Conservation (phyloP, 257 asterid species). For the Voacanga thouarsii region DNA sequence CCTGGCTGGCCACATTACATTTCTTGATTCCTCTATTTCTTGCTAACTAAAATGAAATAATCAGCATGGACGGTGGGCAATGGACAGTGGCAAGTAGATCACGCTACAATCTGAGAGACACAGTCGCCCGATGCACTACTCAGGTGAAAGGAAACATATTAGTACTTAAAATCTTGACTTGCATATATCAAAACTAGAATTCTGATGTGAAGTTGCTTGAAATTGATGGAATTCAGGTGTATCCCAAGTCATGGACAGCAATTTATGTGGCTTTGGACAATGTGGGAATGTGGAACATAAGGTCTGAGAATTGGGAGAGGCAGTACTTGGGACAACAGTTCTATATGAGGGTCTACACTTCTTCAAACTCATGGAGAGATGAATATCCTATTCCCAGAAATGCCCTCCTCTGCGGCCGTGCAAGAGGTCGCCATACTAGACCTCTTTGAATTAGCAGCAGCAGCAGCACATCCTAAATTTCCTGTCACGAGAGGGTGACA, state of each 20-base stretch:
- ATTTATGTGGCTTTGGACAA: constrained; percentile 81
- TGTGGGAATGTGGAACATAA: constrained; percentile 93
- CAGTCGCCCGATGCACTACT: constrained; percentile 72
- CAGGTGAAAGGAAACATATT: constrained; percentile 47
- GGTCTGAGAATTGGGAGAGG: constrained; percentile 91
- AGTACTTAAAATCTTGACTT: neutral
- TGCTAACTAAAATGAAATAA: neutral
- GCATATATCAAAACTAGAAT: neutral
- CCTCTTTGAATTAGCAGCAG: constrained; percentile 42
- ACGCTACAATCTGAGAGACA: constrained; percentile 66
- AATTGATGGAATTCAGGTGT: constrained; percentile 46
- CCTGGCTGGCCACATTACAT: neutral
- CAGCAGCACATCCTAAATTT: neutral
- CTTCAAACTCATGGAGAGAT: constrained; percentile 62
- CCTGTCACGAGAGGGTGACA: constrained; percentile 82
- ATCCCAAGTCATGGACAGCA: constrained; percentile 88
- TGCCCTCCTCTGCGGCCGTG: constrained; percentile 84
- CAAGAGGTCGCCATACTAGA: constrained; percentile 67
- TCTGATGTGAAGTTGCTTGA: neutral
- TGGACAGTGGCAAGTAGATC: constrained; percentile 73
- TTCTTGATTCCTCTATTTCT: neutral
- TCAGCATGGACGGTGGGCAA: constrained; percentile 86
- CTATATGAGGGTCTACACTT: constrained; percentile 68
- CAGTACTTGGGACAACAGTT: constrained; percentile 91
- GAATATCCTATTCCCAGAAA: constrained; percentile 83